A percentile compares a stretch with the other conserved stretches of the same genome.
Evolutionary conservation across 192 early-diverging fungal genomes (phyloP).

Genomic region (Linnemannia schmuckeri): DNA sequence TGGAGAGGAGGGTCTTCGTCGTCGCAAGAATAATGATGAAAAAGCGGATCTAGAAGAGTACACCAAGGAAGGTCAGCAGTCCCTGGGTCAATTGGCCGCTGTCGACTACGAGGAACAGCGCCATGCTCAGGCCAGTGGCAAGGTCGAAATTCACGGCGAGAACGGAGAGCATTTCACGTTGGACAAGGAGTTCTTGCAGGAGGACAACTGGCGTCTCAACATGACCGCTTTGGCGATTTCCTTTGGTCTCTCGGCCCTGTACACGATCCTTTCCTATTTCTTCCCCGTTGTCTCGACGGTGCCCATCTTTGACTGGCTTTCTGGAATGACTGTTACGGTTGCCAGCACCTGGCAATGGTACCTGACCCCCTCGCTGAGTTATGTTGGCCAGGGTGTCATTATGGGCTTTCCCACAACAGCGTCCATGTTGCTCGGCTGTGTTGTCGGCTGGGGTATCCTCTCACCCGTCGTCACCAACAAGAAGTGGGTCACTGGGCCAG

Average conservation of each 20-base stretch:
- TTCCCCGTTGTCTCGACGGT: slow-evolving; percentile 67
- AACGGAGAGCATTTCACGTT: slow-evolving; percentile 44
- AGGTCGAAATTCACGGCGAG: slow-evolving; percentile 38
- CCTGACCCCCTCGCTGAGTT: slow-evolving; percentile 79
- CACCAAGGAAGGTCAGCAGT: slow-evolving; percentile 14
- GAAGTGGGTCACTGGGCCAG: slow-evolving; percentile 79
- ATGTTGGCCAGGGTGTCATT: slow-evolving; percentile 85
- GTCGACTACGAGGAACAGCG: slow-evolving; percentile 11
- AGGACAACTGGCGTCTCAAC: slow-evolving; percentile 75
- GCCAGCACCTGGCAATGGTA: slow-evolving; percentile 74
- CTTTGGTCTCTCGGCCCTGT: slow-evolving; percentile 71
- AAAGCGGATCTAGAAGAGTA: slow-evolving; percentile 20
- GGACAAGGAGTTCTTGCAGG: slow-evolving; percentile 44
- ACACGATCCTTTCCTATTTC: slow-evolving; percentile 75
- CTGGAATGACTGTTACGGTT: slow-evolving; percentile 68
- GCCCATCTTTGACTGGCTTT: slow-evolving; percentile 70
- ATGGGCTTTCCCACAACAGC: slow-evolving; percentile 84
- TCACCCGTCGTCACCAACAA: slow-evolving; percentile 74
- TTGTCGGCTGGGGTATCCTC: slow-evolving; percentile 83
- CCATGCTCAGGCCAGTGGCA: neutral
- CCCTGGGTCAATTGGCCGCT: slow-evolving; percentile 24
- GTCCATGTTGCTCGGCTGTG: slow-evolving; percentile 78
- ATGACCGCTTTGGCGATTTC: slow-evolving; percentile 64
- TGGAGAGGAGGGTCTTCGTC: slow-evolving; percentile 20
- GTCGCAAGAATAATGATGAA: neutral